phyloP scores from a whole-genome alignment of 2,329 filamentous ascomycete genomes.

The Tolypocladium ovalisporum region DNA sequence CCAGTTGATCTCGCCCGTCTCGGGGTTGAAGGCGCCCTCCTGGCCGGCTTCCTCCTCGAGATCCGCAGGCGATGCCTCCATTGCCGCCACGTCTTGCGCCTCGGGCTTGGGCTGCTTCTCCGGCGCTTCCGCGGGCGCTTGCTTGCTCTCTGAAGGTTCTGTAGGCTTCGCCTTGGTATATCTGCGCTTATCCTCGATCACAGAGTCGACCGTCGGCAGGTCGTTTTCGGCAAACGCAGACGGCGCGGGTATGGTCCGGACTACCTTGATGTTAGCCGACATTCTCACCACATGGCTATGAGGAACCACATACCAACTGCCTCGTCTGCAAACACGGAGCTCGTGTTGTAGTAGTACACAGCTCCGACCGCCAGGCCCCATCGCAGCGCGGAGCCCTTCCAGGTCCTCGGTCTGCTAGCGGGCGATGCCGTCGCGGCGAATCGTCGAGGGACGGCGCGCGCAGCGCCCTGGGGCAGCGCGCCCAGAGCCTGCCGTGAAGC shows the following conservation, averaged over 20 bases:
- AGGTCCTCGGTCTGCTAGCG: slow-evolving; percentile 60
- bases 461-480: slow-evolving; percentile 26
- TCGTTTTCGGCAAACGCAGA: slow-evolving; percentile 45
- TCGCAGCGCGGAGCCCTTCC: slow-evolving; percentile 66
- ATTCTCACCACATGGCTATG: not conserved
- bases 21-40: slow-evolving; percentile 92
- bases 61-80: slow-evolving; percentile 31
- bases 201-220: slow-evolving; percentile 54
- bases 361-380: slow-evolving; percentile 66
- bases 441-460: slow-evolving; percentile 32
- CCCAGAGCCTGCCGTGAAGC: slow-evolving; percentile 32
- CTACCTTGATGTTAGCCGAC: slow-evolving; percentile 8
- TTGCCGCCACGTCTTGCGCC: slow-evolving; percentile 10
- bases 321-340: slow-evolving; percentile 76
- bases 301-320: slow-evolving; percentile 48
- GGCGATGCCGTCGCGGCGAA: slow-evolving; percentile 42
- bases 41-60: slow-evolving; percentile 74
- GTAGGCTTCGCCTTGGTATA: slow-evolving; percentile 26
- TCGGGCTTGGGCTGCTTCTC: slow-evolving; percentile 15
- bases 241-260: slow-evolving; percentile 26
- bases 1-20: slow-evolving; percentile 99
- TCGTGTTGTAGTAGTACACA: slow-evolving; percentile 93
- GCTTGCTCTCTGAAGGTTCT: slow-evolving; percentile 12
- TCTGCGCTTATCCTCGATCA: slow-evolving; percentile 52
- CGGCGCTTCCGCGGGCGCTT: slow-evolving; percentile 3